Evolutionary conservation across 2,329 filamentous ascomycete genomes (phyloP).

Genomic region (Penicillium digitatum): DNA sequence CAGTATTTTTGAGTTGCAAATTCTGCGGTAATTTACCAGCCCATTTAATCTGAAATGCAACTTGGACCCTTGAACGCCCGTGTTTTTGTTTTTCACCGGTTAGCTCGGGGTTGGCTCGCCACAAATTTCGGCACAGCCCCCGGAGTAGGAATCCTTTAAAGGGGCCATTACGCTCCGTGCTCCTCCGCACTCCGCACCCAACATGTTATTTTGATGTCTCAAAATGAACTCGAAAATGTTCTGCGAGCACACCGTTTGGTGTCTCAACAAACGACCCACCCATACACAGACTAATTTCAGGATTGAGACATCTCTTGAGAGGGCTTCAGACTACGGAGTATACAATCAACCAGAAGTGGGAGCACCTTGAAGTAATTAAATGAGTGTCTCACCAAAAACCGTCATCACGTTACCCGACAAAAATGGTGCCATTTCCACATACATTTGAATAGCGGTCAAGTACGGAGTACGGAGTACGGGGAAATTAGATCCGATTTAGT

Average conservation of each 20-base stretch:
- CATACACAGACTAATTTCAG: not conserved
- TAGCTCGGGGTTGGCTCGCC: not conserved
- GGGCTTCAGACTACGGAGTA: too few species aligned
- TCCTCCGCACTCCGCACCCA: not conserved
- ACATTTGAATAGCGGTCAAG: not conserved
- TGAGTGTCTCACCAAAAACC: slow-evolving; percentile 4
- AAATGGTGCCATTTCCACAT: not conserved
- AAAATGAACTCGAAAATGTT: not conserved
- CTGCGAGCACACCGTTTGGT: not conserved
- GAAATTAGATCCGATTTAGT: not conserved
- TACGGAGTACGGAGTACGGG: not conserved
- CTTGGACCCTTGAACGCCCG: not conserved
- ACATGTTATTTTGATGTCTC: not conserved
- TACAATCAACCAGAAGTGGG: not conserved
- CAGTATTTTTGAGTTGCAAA: not conserved
- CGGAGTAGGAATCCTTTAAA: too few species aligned
- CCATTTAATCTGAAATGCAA: not conserved
- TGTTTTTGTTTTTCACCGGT: not conserved
- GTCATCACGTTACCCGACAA: not conserved
- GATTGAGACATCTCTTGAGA: not conserved
- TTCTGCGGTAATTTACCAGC: not conserved
- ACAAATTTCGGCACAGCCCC: not conserved
- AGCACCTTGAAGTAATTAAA: not conserved
- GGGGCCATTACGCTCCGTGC: not conserved
- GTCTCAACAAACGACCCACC: slow-evolving; percentile 1